Conservation (phyloP, 2,329 filamentous ascomycete species). For the Bipolaris zeicola region DNA sequence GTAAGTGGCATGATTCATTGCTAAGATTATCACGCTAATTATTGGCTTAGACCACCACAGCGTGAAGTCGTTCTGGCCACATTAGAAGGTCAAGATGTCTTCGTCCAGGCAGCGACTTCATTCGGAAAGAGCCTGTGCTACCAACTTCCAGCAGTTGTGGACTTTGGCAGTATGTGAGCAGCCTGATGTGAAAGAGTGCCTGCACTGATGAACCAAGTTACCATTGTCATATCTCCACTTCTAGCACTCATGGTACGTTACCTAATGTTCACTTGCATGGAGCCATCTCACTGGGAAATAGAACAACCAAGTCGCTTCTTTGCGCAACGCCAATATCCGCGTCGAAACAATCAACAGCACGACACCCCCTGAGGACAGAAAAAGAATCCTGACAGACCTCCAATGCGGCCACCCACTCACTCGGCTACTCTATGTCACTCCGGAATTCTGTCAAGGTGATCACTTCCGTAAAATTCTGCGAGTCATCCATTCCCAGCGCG, state of each 20-base stretch:
- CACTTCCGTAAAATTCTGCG: constrained; percentile 76
- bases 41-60: constrained; percentile 71
- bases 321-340: constrained; percentile 74
- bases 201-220: constrained; percentile 62
- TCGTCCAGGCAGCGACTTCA: constrained; percentile 86
- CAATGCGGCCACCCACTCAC: constrained; percentile 84
- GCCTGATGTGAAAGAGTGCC: background rate
- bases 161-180: constrained; percentile 73
- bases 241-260: constrained; percentile 79
- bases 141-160: constrained; percentile 86
- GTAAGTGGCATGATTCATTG: constrained; percentile 49
- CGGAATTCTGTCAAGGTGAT: constrained; percentile 80
- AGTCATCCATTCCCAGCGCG: constrained; percentile 76
- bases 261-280: background rate
- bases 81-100: constrained; percentile 84
- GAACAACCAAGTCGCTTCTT: constrained; percentile 89
- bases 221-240: constrained; percentile 86
- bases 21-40: constrained; percentile 5
- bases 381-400: constrained; percentile 77
- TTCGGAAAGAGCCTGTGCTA: constrained; percentile 96
- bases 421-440: constrained; percentile 88
- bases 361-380: constrained; percentile 68
- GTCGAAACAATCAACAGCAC: constrained; percentile 89
- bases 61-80: constrained; percentile 85
- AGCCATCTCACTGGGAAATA: constrained; percentile 43